A percentile compares a stretch with the other conserved stretches of the same genome.
phyloP scores from a whole-genome alignment of 441 rosid genomes.

The Corymbia calophylla region DNA sequence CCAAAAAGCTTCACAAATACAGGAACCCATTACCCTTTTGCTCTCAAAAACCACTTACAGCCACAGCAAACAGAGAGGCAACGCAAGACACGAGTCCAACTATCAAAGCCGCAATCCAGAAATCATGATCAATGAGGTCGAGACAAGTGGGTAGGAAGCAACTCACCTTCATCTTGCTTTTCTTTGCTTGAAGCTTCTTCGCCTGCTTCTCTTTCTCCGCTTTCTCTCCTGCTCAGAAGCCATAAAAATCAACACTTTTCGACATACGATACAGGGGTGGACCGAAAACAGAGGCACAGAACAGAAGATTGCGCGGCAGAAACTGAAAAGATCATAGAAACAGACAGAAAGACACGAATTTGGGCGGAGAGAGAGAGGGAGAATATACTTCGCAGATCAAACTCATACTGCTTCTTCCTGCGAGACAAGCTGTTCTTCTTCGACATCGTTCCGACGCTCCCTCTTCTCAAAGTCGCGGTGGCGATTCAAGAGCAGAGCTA shows the following conservation, averaged over 20 bases:
- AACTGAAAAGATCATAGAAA: not conserved
- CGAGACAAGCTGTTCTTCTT: constrained; percentile 86
- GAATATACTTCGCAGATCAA: constrained; percentile 60
- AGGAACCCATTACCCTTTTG: not conserved
- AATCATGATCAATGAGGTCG: not conserved
- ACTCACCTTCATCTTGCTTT: constrained; percentile 86
- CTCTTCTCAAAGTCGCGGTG: not conserved
- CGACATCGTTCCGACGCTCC: constrained; percentile 40
- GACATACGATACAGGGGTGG: not conserved
- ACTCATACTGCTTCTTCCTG: constrained; percentile 77
- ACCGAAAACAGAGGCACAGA: not conserved
- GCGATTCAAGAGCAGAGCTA: not conserved
- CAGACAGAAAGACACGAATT: not conserved
- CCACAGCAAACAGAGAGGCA: not conserved
- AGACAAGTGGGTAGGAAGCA: not conserved
- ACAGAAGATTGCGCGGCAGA: not conserved
- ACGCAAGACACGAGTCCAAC: not conserved
- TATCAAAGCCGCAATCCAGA: not conserved
- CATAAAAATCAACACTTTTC: not conserved
- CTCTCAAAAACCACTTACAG: not conserved
- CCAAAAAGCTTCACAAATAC: not conserved
- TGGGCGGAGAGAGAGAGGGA: not conserved
- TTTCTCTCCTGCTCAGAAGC: constrained; percentile 58
- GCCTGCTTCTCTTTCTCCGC: constrained; percentile 51
- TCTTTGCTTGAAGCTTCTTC: constrained; percentile 73